Percentiles rank a stretch among this genome's conserved stretches.
phyloP scores from a whole-genome alignment of 768 basidiomycete genomes.

The Agaricus blazei region DNA sequence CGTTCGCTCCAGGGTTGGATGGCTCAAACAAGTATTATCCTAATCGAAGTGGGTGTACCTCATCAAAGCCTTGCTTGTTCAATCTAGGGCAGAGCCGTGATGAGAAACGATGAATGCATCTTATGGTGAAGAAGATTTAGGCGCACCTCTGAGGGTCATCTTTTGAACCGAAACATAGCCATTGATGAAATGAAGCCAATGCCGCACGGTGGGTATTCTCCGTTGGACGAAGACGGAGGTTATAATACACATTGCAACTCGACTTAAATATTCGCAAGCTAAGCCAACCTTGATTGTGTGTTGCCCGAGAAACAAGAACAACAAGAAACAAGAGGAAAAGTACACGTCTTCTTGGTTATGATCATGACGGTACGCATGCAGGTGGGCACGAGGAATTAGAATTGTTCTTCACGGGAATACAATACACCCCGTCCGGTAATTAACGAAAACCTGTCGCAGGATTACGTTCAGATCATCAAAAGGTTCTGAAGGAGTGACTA shows the following conservation, averaged over 20 bases:
- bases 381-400: constrained; percentile 13
- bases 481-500: not conserved
- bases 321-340: not conserved
- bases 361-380: not conserved
- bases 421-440: constrained; percentile 11
- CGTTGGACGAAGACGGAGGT: too few species aligned
- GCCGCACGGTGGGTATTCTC: too few species aligned
- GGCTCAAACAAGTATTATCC: not conserved
- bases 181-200: too few species aligned
- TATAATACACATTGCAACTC: too few species aligned
- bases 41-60: not conserved
- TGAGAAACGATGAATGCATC: too few species aligned
- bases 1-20: not conserved
- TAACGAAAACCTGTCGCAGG: constrained; percentile 6
- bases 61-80: not conserved
- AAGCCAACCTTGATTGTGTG: too few species aligned
- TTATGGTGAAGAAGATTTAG: too few species aligned
- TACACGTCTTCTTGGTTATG: not conserved
- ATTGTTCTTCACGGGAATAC: constrained; percentile 12
- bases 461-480: constrained; percentile 7
- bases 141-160: too few species aligned
- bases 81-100: not conserved
- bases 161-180: too few species aligned
- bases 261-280: too few species aligned
- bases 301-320: not conserved